These are phyloP conservation scores for Colletotrichum cordylinicola DNA, from an alignment of 2,329 filamentous ascomycete species.

Conservation along the genomic window DNA sequence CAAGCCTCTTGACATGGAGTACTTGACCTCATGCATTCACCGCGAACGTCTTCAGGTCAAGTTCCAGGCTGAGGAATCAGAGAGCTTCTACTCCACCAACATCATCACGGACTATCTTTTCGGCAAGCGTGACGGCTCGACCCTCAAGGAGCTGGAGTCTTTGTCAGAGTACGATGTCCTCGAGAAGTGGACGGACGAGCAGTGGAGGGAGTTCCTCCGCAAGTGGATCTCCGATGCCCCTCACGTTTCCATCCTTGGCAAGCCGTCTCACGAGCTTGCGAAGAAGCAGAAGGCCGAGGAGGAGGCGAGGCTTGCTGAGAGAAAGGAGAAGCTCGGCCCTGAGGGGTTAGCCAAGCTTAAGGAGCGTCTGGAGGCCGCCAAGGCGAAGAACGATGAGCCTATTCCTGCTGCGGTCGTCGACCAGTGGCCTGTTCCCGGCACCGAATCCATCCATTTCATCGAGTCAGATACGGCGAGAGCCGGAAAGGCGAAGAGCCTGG, in stretches of 20 bases:
- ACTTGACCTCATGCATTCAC: constrained; percentile 86
- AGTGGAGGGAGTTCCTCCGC: constrained; percentile 84
- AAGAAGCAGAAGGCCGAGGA: constrained; percentile 84
- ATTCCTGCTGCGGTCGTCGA: constrained; percentile 86
- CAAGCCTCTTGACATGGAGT: constrained; percentile 86
- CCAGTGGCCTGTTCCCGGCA: constrained; percentile 80
- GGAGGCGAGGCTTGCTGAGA: constrained; percentile 76
- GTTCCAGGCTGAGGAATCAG: constrained; percentile 81
- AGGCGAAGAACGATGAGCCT: constrained; percentile 85
- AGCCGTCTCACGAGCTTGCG: constrained; percentile 81
- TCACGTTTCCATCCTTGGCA: constrained; percentile 87
- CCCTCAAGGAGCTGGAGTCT: constrained; percentile 64
- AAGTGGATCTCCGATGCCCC: constrained; percentile 86
- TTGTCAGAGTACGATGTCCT: constrained; percentile 70
- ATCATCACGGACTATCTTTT: constrained; percentile 95
- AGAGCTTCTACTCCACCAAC: constrained; percentile 81
- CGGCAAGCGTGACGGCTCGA: constrained; percentile 83
- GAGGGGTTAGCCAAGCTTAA: constrained; percentile 79
- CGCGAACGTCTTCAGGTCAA: constrained; percentile 83
- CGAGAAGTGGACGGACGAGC: constrained; percentile 78
- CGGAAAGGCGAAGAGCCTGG: constrained; percentile 76
- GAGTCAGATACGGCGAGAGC: constrained; percentile 84
- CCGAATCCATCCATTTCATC: constrained; percentile 95
- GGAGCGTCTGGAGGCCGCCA: constrained; percentile 80
- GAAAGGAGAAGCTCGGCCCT: constrained; percentile 80